These are phyloP conservation scores for Rhodofomes roseus DNA, from an alignment of 1,284 basidiomycete genomes.

Conservation along the genomic window DNA sequence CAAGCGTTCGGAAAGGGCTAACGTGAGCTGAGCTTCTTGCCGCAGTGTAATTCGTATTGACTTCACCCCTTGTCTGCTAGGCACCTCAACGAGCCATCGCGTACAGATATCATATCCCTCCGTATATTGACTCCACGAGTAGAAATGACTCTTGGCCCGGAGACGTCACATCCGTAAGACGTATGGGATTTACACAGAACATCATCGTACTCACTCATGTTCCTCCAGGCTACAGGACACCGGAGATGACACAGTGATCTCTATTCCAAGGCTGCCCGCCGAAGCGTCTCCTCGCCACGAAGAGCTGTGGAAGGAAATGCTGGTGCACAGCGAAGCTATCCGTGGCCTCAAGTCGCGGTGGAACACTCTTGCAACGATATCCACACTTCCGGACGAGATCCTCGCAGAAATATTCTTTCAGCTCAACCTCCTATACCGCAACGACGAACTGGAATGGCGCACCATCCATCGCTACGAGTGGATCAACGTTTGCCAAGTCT, in stretches of 20 bases:
- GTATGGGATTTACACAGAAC: too few relatives aligned
- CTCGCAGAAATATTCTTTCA: not conserved
- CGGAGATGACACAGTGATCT: not conserved
- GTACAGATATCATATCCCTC: too few relatives aligned
- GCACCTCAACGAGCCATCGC: too few relatives aligned
- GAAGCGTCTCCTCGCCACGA: not conserved
- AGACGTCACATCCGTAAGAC: too few relatives aligned
- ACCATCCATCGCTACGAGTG: not conserved
- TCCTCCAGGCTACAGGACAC: not conserved
- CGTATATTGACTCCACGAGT: too few relatives aligned
- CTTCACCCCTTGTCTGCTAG: too few relatives aligned
- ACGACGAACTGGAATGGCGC: not conserved
- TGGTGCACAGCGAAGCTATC: not conserved
- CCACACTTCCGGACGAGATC: not conserved
- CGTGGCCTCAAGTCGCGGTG: not conserved
- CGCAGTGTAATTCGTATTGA: too few relatives aligned
- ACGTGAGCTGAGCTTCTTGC: too few relatives aligned
- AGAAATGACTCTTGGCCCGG: too few relatives aligned
- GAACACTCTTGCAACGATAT: not conserved
- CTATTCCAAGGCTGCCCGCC: not conserved
- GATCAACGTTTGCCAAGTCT: not conserved
- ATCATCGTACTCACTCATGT: not conserved
- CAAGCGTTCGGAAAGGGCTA: too few relatives aligned
- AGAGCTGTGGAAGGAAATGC: not conserved
- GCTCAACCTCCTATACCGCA: not conserved